These are phyloP conservation scores for Exidia glandulosa DNA, from an alignment of 768 basidiomycete species.

Conservation along the genomic window DNA sequence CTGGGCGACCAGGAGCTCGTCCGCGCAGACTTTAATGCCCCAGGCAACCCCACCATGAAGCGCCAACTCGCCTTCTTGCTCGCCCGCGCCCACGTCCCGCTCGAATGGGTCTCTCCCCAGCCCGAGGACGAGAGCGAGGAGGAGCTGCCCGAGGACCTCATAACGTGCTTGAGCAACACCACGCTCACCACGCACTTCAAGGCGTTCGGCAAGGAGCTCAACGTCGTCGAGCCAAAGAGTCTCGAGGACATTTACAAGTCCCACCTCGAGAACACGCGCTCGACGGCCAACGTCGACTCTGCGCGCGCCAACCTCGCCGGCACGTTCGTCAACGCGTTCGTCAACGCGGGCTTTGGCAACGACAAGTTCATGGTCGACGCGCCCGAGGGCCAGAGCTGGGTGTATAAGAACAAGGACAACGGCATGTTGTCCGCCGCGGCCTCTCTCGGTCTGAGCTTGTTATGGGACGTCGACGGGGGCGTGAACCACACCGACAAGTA, in stretches of 20 bases:
- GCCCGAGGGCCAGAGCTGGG: conserved; percentile 94
- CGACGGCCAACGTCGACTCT: conserved; percentile 74
- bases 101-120: conserved; percentile 67
- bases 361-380: conserved; percentile 98
- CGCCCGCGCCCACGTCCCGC: conserved; percentile 81
- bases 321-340: conserved; percentile 97
- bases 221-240: conserved; percentile 79
- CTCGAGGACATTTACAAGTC: conserved; percentile 97
- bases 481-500: conserved; percentile 94
- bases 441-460: conserved; percentile 79
- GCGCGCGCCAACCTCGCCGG: conserved; percentile 90
- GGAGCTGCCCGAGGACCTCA: conserved; percentile 68
- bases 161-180: conserved; percentile 79
- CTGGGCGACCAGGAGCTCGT: conserved; percentile 73
- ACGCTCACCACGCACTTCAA: conserved; percentile 77
- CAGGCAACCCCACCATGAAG: conserved; percentile 89
- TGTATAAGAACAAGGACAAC: conserved; percentile 99
- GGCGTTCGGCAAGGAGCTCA: conserved; percentile 88
- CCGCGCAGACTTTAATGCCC: conserved; percentile 77
- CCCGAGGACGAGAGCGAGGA: conserved; percentile 43
- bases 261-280: conserved; percentile 84
- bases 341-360: conserved; percentile 97
- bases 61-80: conserved; percentile 91
- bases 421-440: conserved; percentile 97
- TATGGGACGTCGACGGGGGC: conserved; percentile 96